These are phyloP conservation scores for Neurospora sp. DNA, from an alignment of 495 filamentous ascomycete genomes.

Conservation along the genomic window DNA sequence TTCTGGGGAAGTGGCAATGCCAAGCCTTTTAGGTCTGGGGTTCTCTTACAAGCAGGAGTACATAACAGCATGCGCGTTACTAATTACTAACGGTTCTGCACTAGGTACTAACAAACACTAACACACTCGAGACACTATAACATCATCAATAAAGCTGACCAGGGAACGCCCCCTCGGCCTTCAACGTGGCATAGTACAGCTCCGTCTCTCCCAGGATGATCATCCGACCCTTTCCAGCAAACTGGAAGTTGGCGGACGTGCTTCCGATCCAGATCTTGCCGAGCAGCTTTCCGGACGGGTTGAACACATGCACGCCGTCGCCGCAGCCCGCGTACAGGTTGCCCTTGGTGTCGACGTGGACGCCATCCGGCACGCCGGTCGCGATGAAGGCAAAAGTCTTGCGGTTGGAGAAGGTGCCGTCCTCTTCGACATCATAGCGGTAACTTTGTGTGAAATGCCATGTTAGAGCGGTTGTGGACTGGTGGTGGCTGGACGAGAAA, in stretches of 20 bases:
- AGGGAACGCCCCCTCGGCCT: slow-evolving; percentile 28
- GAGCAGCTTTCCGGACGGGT: slow-evolving; percentile 43
- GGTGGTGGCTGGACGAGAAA: not conserved
- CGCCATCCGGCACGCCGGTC: slow-evolving; percentile 45
- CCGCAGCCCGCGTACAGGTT: slow-evolving; percentile 52
- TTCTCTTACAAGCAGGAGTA: not conserved
- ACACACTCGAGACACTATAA: not conserved
- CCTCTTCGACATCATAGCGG: slow-evolving; percentile 28
- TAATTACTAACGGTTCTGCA: not conserved
- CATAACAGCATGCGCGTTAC: not conserved
- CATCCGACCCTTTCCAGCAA: slow-evolving; percentile 43
- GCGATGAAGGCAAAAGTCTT: slow-evolving; percentile 50
- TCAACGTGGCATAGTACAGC: slow-evolving; percentile 39
- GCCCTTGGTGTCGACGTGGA: slow-evolving; percentile 49
- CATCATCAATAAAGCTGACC: slow-evolving; percentile 7
- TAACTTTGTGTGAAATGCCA: slow-evolving; percentile 20
- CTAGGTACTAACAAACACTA: not conserved
- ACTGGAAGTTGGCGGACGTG: slow-evolving; percentile 45
- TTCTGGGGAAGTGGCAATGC: not conserved
- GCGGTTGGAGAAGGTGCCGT: slow-evolving; percentile 33
- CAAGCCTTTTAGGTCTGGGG: not conserved
- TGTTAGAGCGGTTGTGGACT: not conserved
- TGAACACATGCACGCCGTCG: slow-evolving; percentile 55
- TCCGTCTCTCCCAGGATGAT: slow-evolving; percentile 39
- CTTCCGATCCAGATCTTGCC: slow-evolving; percentile 45